Evolutionary conservation across 2,329 filamentous ascomycete species (phyloP).

Genomic region (Periconia macrospinosa): DNA sequence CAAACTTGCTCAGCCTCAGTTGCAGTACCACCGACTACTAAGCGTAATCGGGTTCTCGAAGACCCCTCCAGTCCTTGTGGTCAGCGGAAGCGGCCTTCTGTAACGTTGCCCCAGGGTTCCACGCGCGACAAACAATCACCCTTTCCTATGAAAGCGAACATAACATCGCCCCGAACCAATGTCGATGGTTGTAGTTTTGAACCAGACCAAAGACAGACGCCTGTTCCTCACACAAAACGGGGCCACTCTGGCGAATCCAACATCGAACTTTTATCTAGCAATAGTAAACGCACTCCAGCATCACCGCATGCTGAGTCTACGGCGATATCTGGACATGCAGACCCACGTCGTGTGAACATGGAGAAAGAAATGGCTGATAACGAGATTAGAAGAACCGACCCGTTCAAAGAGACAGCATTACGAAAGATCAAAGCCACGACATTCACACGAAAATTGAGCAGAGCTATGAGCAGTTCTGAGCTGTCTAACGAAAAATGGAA

Average conservation of each 20-base stretch:
- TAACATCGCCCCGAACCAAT: background rate
- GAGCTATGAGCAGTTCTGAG: conserved; percentile 3
- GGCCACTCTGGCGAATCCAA: conserved; percentile 5
- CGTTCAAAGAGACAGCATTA: conserved; percentile 22
- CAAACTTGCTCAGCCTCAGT: background rate
- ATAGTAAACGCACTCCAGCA: conserved; percentile 46
- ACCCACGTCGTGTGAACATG: conserved; percentile 30
- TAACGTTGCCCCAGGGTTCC: too few relatives aligned
- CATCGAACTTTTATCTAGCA: conserved; percentile 42
- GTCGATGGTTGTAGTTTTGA: background rate
- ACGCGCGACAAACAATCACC: background rate
- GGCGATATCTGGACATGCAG: conserved; percentile 43
- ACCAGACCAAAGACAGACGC: conserved; percentile 5
- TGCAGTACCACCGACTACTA: conserved; percentile 1
- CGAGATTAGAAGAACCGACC: conserved; percentile 26
- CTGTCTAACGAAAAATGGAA: background rate
- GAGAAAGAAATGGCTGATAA: conserved; percentile 26
- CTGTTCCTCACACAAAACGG: conserved; percentile 5
- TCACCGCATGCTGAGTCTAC: conserved; percentile 44
- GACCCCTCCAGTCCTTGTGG: conserved; percentile 16
- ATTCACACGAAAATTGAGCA: conserved; percentile 32
- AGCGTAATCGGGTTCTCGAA: conserved; percentile 7
- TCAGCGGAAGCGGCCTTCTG: background rate
- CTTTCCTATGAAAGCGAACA: background rate
- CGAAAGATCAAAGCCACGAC: conserved; percentile 14